A percentile compares a stretch with the other conserved stretches of the same genome.
These are phyloP conservation scores for Neopestalotiopsis rosae DNA, from an alignment of 2,329 filamentous ascomycete genomes.

Conservation along the genomic window DNA sequence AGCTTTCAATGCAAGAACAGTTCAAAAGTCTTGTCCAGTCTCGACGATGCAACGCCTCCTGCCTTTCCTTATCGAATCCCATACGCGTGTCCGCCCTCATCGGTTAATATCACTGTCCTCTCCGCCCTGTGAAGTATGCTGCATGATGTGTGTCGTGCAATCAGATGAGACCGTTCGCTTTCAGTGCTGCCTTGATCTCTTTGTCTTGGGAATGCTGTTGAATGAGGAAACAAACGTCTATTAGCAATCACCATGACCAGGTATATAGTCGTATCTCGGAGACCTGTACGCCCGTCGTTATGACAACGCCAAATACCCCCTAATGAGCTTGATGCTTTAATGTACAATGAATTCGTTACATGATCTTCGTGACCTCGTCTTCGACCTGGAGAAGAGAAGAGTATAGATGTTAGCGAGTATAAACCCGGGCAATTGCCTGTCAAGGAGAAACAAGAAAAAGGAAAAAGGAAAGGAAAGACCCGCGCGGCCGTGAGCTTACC, in stretches of 20 bases:
- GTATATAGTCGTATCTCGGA: conserved; percentile 26
- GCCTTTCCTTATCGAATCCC: not conserved
- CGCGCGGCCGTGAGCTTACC: conserved; percentile 65
- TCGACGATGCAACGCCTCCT: not conserved
- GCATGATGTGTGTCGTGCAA: not conserved
- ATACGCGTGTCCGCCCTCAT: not conserved
- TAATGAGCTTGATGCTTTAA: conserved; percentile 19
- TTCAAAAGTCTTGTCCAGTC: not conserved
- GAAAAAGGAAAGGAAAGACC: not conserved
- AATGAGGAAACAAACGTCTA: conserved; percentile 34
- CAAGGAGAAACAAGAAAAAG: conserved; percentile 16
- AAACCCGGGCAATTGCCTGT: not conserved
- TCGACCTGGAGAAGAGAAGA: conserved; percentile 66
- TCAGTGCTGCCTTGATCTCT: conserved; percentile 42
- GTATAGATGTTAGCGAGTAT: conserved; percentile 14
- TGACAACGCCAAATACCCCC: conserved; percentile 17
- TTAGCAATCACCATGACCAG: conserved; percentile 30
- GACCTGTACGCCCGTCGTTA: conserved; percentile 23
- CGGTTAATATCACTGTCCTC: not conserved
- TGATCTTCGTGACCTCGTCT: conserved; percentile 89
- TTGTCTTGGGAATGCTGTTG: conserved; percentile 41
- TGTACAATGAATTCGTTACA: conserved; percentile 59
- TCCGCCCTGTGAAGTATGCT: not conserved
- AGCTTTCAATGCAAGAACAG: conserved; percentile 12
- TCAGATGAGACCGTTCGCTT: conserved; percentile 47